Evolutionary conservation across 176 grass and related monocot species (phyloP).

Genomic region (Avena atlantica): DNA sequence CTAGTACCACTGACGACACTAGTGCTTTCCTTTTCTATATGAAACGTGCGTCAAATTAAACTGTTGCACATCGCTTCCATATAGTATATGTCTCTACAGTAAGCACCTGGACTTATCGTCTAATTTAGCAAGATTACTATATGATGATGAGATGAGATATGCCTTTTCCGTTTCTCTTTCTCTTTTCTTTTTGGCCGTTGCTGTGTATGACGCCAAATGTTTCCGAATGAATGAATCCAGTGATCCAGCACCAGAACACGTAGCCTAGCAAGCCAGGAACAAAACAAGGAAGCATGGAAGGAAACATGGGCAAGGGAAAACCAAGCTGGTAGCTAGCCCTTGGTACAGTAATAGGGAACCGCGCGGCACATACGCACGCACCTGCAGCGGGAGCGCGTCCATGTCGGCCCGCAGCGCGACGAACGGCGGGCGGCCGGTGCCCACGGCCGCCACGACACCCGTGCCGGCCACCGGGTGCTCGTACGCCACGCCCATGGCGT

Average conservation of each 20-base stretch:
- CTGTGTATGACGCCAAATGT: neutral
- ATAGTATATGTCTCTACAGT: neutral
- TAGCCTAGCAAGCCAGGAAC: too few relatives aligned
- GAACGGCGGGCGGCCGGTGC: slow-evolving; percentile 56
- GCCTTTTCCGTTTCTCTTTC: neutral
- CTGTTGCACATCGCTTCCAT: neutral
- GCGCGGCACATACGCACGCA: slow-evolving; percentile 5
- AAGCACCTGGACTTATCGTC: neutral
- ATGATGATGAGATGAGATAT: neutral
- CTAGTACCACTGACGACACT: neutral
- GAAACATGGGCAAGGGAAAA: neutral
- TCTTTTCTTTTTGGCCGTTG: neutral
- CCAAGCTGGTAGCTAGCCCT: neutral
- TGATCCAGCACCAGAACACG: neutral
- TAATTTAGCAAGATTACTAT: neutral
- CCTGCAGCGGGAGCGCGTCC: slow-evolving; percentile 82
- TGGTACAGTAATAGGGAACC: too few relatives aligned
- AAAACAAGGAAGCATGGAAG: neutral
- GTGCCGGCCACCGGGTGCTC: slow-evolving; percentile 60
- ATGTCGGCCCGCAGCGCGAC: slow-evolving; percentile 79
- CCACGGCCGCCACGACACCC: slow-evolving; percentile 63
- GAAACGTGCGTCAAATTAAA: neutral
- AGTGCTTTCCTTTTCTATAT: neutral
- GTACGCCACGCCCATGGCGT: slow-evolving; percentile 56
- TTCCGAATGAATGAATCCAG: neutral